phyloP scores from a whole-genome alignment of 345 rosid species.

The Moricandia arvensis region DNA sequence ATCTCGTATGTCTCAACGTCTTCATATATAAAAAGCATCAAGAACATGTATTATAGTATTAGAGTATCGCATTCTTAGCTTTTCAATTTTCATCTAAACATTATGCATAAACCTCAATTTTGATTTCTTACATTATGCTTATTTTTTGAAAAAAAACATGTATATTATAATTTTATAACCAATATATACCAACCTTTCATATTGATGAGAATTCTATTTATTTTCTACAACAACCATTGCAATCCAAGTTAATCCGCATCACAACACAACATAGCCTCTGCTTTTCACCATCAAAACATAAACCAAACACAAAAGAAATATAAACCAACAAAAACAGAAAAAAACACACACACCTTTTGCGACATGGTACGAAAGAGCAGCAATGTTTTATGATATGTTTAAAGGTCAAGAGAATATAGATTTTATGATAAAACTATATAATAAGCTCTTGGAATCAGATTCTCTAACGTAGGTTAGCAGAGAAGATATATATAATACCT shows the following conservation, averaged over 20 bases:
- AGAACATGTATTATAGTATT: not conserved
- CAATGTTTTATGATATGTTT: not conserved
- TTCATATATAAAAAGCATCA: constrained; percentile 25
- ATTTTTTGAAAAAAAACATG: no score
- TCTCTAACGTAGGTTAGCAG: constrained; percentile 26
- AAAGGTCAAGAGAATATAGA: not conserved
- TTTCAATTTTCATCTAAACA: not conserved
- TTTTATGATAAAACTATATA: not conserved
- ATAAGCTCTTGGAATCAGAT: constrained; percentile 32
- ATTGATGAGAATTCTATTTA: constrained; percentile 55
- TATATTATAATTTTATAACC: no score
- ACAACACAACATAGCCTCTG: constrained; percentile 60
- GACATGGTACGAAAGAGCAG: constrained; percentile 19
- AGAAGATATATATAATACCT: constrained; percentile 17
- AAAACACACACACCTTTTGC: constrained; percentile 17
- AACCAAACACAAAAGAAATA: not conserved
- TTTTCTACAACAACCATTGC: constrained; percentile 75
- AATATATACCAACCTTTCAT: constrained; percentile 57
- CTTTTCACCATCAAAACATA: not conserved
- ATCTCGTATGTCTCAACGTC: constrained; percentile 62
- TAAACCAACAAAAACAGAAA: not conserved
- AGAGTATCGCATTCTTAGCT: not conserved
- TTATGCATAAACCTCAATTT: not conserved
- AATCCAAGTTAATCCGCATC: constrained; percentile 70
- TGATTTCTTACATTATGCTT: not conserved